These are phyloP conservation scores for Draba incana DNA, from an alignment of 345 rosid species.

Conservation along the genomic window DNA sequence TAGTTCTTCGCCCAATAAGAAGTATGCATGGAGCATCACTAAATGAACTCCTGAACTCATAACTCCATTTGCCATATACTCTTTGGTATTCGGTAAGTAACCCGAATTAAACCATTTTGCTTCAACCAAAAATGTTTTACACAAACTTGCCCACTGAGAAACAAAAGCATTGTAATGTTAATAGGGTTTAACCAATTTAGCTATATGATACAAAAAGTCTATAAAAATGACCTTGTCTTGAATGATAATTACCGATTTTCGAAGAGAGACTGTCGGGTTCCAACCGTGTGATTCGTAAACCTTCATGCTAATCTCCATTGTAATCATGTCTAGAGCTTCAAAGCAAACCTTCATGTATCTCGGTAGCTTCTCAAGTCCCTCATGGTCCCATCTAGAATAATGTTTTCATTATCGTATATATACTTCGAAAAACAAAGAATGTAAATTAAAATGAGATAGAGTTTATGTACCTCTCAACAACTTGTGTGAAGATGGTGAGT, in stretches of 20 bases:
- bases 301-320: conserved; percentile 47
- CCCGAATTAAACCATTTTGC: conserved; percentile 60
- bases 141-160: conserved; percentile 58
- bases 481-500: conserved; percentile 51
- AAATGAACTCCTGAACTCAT: conserved; percentile 60
- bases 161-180: not conserved
- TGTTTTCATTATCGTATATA: not conserved
- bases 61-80: conserved; percentile 63
- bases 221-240: not conserved
- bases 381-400: conserved; percentile 50
- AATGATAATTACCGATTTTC: conserved; percentile 46
- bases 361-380: conserved; percentile 39
- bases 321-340: conserved; percentile 49
- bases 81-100: conserved; percentile 43
- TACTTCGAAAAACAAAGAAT: not conserved
- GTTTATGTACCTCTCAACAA: conserved; percentile 44
- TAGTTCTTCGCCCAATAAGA: conserved; percentile 51
- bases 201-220: not conserved
- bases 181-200: not conserved
- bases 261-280: conserved; percentile 48
- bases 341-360: conserved; percentile 51
- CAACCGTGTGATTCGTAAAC: conserved; percentile 45
- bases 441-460: not conserved
- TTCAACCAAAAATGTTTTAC: conserved; percentile 61
- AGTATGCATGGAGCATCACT: conserved; percentile 54